These are phyloP conservation scores for Russula earlei DNA, from an alignment of 768 basidiomycete species.

Conservation along the genomic window DNA sequence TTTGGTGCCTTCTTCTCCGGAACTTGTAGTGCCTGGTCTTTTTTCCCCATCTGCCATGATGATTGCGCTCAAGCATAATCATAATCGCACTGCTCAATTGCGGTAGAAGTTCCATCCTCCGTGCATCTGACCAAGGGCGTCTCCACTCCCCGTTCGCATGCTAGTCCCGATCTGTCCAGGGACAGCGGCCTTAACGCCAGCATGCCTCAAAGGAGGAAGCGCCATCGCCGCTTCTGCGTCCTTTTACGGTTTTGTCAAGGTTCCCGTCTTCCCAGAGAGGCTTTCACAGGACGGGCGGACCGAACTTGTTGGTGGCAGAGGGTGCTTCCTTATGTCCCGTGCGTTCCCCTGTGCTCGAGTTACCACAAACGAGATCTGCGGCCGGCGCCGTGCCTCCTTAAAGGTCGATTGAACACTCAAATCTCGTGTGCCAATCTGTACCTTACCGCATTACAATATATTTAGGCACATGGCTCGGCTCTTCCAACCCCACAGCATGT, in stretches of 20 bases:
- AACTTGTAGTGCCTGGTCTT: neutral
- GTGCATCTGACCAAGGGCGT: neutral
- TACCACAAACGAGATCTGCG: neutral
- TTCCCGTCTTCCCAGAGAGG: no score
- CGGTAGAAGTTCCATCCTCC: neutral
- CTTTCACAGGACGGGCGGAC: no score
- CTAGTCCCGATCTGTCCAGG: conserved; percentile 2
- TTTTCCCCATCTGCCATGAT: conserved; percentile 1
- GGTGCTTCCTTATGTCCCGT: neutral
- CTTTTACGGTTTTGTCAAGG: no score
- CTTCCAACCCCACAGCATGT: conserved; percentile 1
- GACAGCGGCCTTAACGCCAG: neutral
- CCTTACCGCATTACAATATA: conserved; percentile 5
- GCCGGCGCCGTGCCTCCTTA: neutral
- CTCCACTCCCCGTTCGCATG: neutral
- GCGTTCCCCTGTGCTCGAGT: neutral
- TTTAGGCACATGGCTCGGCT: neutral
- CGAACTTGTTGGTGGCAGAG: no score
- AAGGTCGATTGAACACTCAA: neutral
- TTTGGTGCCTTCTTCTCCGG: neutral
- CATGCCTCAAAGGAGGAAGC: neutral
- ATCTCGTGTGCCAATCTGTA: conserved; percentile 6
- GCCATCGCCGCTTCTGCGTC: neutral
- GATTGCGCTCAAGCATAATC: neutral
- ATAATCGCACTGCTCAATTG: neutral